Percentiles rank a stretch among this genome's conserved stretches.
Evolutionary conservation across 371 early-diverging fungal genomes (phyloP).

Genomic region (Mortierella sp.): DNA sequence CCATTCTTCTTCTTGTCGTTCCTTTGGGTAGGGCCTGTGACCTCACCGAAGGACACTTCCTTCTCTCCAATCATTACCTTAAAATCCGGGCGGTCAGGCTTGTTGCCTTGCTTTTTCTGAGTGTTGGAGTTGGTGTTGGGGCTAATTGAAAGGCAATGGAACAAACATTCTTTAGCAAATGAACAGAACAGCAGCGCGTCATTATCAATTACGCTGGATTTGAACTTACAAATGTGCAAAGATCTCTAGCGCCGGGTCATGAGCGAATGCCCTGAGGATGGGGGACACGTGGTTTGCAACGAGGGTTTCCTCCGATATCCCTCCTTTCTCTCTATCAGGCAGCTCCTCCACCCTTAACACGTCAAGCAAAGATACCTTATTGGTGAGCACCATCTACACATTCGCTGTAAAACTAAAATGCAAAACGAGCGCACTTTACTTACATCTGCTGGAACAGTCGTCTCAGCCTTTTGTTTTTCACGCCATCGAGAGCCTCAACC

Average conservation of each 20-base stretch:
- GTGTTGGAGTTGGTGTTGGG: constrained; percentile 25
- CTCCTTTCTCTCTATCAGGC: constrained; percentile 14
- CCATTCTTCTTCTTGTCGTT: constrained; percentile 23
- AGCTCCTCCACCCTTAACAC: constrained; percentile 22
- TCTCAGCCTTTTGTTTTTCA: constrained; percentile 19
- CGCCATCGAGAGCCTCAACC: constrained; percentile 3
- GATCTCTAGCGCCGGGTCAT: constrained; percentile 20
- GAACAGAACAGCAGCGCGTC: background rate
- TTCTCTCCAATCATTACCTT: constrained; percentile 19
- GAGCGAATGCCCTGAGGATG: constrained; percentile 19
- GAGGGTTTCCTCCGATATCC: constrained; percentile 20
- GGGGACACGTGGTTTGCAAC: constrained; percentile 20
- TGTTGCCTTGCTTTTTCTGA: constrained; percentile 17
- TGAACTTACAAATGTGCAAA: constrained; percentile 22
- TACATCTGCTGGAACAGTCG: constrained; percentile 29
- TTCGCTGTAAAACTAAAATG: constrained; percentile 1
- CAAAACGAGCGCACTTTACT: background rate
- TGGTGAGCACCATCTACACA: background rate
- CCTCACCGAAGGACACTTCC: constrained; percentile 24
- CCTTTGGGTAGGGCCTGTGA: constrained; percentile 19
- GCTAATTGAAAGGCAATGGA: constrained; percentile 1
- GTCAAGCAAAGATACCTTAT: constrained; percentile 14
- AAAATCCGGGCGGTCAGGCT: constrained; percentile 25
- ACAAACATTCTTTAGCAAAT: background rate
- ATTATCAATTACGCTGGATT: background rate